Evolutionary conservation across 441 rosid species (phyloP).

Genomic region (Biscutella laevigata): DNA sequence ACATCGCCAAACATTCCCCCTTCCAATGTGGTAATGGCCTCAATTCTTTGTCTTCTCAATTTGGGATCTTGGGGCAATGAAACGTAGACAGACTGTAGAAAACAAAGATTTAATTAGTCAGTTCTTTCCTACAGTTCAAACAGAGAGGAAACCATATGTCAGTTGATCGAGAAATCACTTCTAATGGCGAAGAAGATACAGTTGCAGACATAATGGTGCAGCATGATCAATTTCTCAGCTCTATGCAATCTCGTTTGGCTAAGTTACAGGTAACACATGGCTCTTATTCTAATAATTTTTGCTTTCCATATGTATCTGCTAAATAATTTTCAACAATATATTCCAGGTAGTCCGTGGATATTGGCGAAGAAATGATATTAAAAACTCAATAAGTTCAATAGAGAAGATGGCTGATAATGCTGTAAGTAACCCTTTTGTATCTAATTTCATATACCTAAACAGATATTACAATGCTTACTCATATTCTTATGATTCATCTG

Average conservation of each 20-base stretch:
- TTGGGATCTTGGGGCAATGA: background rate
- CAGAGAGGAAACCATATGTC: slow-evolving; percentile 49
- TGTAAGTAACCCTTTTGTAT: slow-evolving; percentile 39
- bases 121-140: slow-evolving; percentile 33
- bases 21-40: slow-evolving; percentile 40
- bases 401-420: slow-evolving; percentile 94
- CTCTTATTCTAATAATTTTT: too few species aligned
- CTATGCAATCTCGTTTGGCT: slow-evolving; percentile 84
- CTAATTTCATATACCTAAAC: background rate
- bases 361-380: slow-evolving; percentile 84
- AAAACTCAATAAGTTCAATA: slow-evolving; percentile 61
- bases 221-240: slow-evolving; percentile 74
- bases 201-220: slow-evolving; percentile 61
- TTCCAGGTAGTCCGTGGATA: slow-evolving; percentile 69
- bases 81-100: background rate
- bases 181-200: slow-evolving; percentile 61
- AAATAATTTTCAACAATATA: slow-evolving; percentile 19
- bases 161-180: slow-evolving; percentile 49
- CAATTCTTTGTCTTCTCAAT: background rate
- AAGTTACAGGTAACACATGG: slow-evolving; percentile 98
- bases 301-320: slow-evolving; percentile 12
- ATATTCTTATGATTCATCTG: slow-evolving; percentile 16
- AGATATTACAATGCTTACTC: background rate
- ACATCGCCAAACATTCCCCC: slow-evolving; percentile 36
- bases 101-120: background rate